phyloP scores from a whole-genome alignment of 805 yeast species.

The Hanseniaspora meyeri region DNA sequence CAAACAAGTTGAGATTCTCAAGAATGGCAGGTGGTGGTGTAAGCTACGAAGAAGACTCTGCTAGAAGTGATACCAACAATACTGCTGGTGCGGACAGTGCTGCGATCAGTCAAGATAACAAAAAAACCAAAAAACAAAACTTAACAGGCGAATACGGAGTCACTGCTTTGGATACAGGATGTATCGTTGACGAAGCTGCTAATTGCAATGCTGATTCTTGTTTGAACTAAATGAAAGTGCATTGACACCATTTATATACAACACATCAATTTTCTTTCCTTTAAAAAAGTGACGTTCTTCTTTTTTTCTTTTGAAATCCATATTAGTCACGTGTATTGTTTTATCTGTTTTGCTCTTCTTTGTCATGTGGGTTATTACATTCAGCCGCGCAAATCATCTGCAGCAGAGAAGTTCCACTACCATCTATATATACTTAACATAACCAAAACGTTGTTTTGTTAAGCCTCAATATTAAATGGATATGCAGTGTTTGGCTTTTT shows the following conservation, averaged over 20 bases:
- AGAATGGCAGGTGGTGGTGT: slow-evolving; percentile 27
- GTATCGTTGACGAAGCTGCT: slow-evolving; percentile 42
- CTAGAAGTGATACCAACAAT: slow-evolving; percentile 7
- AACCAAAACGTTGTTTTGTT: neutral
- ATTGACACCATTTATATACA: neutral
- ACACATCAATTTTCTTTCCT: too few species aligned
- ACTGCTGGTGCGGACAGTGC: slow-evolving; percentile 17
- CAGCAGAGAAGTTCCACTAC: neutral
- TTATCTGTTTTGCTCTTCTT: neutral
- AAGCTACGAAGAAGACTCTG: slow-evolving; percentile 11
- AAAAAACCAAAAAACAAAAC: slow-evolving; percentile 8
- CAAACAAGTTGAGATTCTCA: slow-evolving; percentile 27
- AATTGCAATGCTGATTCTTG: slow-evolving; percentile 40
- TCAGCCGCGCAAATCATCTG: neutral
- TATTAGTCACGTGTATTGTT: neutral
- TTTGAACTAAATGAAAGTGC: slow-evolving; percentile 1
- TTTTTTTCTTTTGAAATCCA: too few species aligned
- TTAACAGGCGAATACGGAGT: slow-evolving; percentile 28
- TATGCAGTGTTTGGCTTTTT: too few species aligned
- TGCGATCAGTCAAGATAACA: neutral
- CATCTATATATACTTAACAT: too few species aligned
- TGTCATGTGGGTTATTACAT: neutral
- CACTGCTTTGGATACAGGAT: slow-evolving; percentile 27
- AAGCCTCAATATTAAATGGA: neutral
- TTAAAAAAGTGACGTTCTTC: too few species aligned